Evolutionary conservation across 768 basidiomycete genomes (phyloP).

Genomic region (Neoboletus subvelutipes): DNA sequence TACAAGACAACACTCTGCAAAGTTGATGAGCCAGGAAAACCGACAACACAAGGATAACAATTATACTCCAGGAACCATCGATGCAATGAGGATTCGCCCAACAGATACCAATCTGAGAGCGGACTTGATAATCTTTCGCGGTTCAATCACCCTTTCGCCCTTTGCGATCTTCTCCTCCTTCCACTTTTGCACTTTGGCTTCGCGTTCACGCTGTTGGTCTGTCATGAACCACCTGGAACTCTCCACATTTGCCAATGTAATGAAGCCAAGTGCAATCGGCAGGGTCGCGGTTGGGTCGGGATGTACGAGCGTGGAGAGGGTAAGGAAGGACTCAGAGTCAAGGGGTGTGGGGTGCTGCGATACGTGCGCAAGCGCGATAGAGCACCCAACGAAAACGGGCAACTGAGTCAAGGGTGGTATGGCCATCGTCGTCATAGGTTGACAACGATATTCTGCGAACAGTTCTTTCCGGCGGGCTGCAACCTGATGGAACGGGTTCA

Average conservation of each 20-base stretch:
- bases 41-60: slow-evolving; percentile 17
- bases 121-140: slow-evolving; percentile 52
- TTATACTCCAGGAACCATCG: slow-evolving; percentile 67
- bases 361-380: slow-evolving; percentile 53
- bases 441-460: slow-evolving; percentile 56
- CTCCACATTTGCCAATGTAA: slow-evolving; percentile 80
- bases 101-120: slow-evolving; percentile 58
- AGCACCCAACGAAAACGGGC: slow-evolving; percentile 69
- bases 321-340: slow-evolving; percentile 76
- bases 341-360: slow-evolving; percentile 62
- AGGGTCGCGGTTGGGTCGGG: slow-evolving; percentile 68
- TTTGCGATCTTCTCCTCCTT: slow-evolving; percentile 44
- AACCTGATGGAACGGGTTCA: slow-evolving; percentile 40
- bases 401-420: slow-evolving; percentile 66
- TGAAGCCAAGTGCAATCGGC: slow-evolving; percentile 68
- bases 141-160: slow-evolving; percentile 46
- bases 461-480: slow-evolving; percentile 55
- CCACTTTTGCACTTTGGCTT: slow-evolving; percentile 46
- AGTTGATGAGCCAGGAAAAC: slow-evolving; percentile 4
- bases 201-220: slow-evolving; percentile 52
- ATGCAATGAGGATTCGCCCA: slow-evolving; percentile 63
- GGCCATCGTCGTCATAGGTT: slow-evolving; percentile 54
- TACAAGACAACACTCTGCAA: slow-evolving; percentile 62
- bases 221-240: slow-evolving; percentile 72
- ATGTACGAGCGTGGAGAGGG: slow-evolving; percentile 66